These are phyloP conservation scores for Scleroderma bovista DNA, from an alignment of 768 basidiomycete species.

Conservation along the genomic window DNA sequence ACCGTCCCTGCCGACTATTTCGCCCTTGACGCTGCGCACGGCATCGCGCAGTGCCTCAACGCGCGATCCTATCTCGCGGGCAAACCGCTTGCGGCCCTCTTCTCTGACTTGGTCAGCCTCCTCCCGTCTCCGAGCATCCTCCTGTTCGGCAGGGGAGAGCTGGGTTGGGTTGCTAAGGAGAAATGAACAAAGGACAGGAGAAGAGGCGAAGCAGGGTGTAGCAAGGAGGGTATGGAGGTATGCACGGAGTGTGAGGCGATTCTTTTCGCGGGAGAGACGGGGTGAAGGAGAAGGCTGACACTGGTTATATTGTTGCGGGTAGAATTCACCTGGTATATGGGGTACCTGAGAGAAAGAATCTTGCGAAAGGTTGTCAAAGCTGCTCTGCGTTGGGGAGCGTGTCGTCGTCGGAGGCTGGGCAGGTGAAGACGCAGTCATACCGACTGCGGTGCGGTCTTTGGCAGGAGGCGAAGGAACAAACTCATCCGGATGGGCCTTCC, in stretches of 20 bases:
- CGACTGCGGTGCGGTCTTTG: slow-evolving; percentile 79
- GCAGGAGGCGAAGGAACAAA: slow-evolving; percentile 77
- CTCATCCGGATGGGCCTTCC: slow-evolving; percentile 80
- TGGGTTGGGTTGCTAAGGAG: slow-evolving; percentile 70
- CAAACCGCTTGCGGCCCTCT: slow-evolving; percentile 81
- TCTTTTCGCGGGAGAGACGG: slow-evolving; percentile 85
- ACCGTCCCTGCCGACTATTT: slow-evolving; percentile 90
- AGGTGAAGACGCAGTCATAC: slow-evolving; percentile 33
- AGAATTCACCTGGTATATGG: slow-evolving; percentile 54
- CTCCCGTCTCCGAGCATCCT: slow-evolving; percentile 75
- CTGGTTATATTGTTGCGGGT: slow-evolving; percentile 31
- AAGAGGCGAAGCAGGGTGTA: slow-evolving; percentile 69
- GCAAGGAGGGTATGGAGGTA: slow-evolving; percentile 82
- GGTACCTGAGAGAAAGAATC: slow-evolving; percentile 60
- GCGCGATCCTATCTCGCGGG: slow-evolving; percentile 76
- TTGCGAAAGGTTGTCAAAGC: slow-evolving; percentile 2
- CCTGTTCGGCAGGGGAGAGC: slow-evolving; percentile 64
- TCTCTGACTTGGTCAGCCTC: slow-evolving; percentile 87
- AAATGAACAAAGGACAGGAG: slow-evolving; percentile 83
- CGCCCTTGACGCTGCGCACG: slow-evolving; percentile 85
- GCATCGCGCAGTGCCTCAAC: slow-evolving; percentile 84
- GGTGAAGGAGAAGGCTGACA: slow-evolving; percentile 10
- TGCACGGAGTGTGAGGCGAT: slow-evolving; percentile 86
- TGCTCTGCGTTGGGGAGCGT: slow-evolving; percentile 1
- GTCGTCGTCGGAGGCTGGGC: slow-evolving; percentile 1